Conservation (phyloP, 2,329 filamentous ascomycete species). For the Paraconiothyrium brasiliense region DNA sequence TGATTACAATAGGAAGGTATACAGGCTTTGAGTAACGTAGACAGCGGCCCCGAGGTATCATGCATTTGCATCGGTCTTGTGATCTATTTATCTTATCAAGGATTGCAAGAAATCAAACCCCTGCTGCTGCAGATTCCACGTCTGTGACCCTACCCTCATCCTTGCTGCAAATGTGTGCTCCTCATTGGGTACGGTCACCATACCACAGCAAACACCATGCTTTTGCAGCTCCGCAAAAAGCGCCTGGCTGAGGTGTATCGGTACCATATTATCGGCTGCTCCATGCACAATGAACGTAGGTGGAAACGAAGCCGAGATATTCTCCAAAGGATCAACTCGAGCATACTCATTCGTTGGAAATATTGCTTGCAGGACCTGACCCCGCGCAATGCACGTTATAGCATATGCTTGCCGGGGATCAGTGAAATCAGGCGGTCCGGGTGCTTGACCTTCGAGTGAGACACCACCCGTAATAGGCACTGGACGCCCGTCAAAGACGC, state of each 20-base stretch:
- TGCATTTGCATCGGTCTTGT: too few species aligned
- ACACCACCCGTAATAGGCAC: slow-evolving; percentile 24
- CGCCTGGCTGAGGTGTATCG: slow-evolving; percentile 22
- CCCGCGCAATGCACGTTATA: slow-evolving; percentile 24
- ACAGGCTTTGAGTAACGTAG: too few species aligned
- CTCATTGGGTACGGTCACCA: slow-evolving; percentile 24
- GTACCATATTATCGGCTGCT: slow-evolving; percentile 25
- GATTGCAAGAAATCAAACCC: slow-evolving; percentile 23
- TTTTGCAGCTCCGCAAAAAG: slow-evolving; percentile 16
- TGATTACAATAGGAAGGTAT: too few species aligned
- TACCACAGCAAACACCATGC: slow-evolving; percentile 14
- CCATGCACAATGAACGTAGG: slow-evolving; percentile 30
- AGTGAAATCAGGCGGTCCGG: slow-evolving; percentile 9
- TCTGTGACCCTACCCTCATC: slow-evolving; percentile 26
- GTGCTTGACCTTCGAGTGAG: slow-evolving; percentile 29
- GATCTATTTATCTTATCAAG: too few species aligned
- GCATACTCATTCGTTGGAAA: slow-evolving; percentile 14
- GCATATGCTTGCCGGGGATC: slow-evolving; percentile 23
- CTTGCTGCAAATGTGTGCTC: slow-evolving; percentile 28
- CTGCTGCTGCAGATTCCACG: slow-evolving; percentile 22
- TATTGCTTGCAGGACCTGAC: slow-evolving; percentile 21
- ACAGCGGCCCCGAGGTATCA: too few species aligned
- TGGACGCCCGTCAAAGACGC: slow-evolving; percentile 12
- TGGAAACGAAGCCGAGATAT: slow-evolving; percentile 20
- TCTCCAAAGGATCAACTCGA: slow-evolving; percentile 21